Conservation (phyloP, 164 flowering plant species). For the Macadamia tetraphylla region DNA sequence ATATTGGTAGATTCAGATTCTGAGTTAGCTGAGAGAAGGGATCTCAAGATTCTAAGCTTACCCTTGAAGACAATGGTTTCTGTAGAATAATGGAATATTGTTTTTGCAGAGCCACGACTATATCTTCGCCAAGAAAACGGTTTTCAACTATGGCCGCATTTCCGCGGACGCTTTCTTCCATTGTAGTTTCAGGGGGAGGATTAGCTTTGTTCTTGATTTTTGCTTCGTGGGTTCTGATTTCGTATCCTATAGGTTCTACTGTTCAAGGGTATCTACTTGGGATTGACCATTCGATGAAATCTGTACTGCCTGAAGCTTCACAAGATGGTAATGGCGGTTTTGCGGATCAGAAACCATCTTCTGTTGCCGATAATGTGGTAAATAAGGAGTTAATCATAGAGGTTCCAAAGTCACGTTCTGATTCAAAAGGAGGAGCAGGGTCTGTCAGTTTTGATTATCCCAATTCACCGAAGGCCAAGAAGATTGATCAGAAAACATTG, state of each 20-base stretch:
- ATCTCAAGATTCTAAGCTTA: too few relatives aligned
- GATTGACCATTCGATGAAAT: conserved; percentile 15
- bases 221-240: conserved; percentile 51
- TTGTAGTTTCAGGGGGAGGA: conserved; percentile 43
- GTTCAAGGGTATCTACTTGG: conserved; percentile 44
- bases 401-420: background rate
- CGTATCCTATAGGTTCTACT: conserved; percentile 55
- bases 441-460: background rate
- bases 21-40: too few relatives aligned
- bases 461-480: background rate
- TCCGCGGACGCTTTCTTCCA: conserved; percentile 42
- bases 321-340: background rate
- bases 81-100: background rate
- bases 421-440: background rate
- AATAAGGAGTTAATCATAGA: background rate
- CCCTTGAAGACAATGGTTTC: too few relatives aligned
- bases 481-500: background rate
- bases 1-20: too few relatives aligned
- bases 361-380: background rate
- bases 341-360: background rate
- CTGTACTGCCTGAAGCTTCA: conserved; percentile 8
- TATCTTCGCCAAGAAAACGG: conserved; percentile 31
- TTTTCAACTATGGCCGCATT: conserved; percentile 22
- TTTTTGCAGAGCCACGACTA: conserved; percentile 29
- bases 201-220: conserved; percentile 54